Conservation (phyloP, 2,329 filamentous ascomycete genomes). For the Clarireedia paspali region DNA sequence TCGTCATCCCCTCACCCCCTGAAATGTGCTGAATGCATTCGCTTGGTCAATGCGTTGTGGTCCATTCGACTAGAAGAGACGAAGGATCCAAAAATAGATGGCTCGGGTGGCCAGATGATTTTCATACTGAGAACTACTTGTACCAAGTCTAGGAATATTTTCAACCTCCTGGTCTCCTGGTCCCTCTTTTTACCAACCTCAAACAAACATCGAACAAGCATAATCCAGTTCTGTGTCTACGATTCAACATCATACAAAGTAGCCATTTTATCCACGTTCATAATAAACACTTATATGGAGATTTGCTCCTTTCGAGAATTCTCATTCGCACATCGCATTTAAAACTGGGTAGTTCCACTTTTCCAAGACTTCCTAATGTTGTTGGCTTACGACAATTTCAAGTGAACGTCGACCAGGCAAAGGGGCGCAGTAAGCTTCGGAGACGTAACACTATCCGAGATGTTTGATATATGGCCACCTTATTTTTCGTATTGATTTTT, state of each 20-base stretch:
- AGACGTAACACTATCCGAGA: background rate
- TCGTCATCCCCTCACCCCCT: background rate
- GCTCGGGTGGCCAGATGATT: background rate
- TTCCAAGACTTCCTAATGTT: constrained; percentile 10
- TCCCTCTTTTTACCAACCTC: constrained; percentile 1
- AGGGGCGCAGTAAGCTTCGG: constrained; percentile 7
- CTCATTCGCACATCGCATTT: background rate
- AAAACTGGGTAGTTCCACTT: constrained; percentile 5
- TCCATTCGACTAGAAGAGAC: background rate
- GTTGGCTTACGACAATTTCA: constrained; percentile 6
- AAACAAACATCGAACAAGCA: constrained; percentile 3
- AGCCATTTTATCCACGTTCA: no score
- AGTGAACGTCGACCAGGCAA: background rate
- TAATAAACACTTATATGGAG: background rate
- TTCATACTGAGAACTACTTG: background rate
- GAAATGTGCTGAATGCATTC: background rate
- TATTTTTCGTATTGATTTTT: background rate
- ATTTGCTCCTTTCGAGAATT: background rate
- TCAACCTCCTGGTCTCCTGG: background rate
- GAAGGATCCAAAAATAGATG: background rate
- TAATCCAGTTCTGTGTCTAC: background rate
- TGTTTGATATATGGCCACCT: background rate
- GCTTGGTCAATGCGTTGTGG: background rate
- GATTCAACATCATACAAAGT: background rate
- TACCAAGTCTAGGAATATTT: background rate